Evolutionary conservation across 805 yeast genomes (phyloP), one percentile per base, ranked within the genome.

Genomic region (Vanderwaltozyma verrucispora): DNA sequence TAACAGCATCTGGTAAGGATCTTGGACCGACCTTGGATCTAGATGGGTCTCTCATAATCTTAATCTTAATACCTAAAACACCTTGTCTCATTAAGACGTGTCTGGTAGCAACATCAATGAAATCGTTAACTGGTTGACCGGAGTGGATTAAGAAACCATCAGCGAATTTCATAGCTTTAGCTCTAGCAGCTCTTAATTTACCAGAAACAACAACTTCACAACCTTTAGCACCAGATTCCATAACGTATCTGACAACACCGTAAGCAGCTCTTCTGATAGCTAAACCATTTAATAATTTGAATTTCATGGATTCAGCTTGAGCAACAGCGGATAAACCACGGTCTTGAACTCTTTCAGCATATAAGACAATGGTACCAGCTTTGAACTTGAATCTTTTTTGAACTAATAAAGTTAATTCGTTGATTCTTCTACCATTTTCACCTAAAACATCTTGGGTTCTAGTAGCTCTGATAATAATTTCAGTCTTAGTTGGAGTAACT

Each of bases 81-180:
- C 98, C 98, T 77, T 92, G 97, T 80, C 97, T 88, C 78, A 92
- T 82, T 69, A 92, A 77, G 62, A 89, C 97, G 89, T 92, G 97
- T 75, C 98, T 88, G 69, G 95, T 88, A 61, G 98, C 98, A 67
- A 79, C 73, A 73, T 92, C 98, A 67, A 92, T 92, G 82, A 92
- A 92, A 68, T 92, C 98, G 59, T 75, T 80, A 70, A 89, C 92
- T 74, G 98, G 98, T 78, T 92, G 98, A 85, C 98, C 98, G 64
- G 96, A 87, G 92, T 92, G 98, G 80, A 92, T 92, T 92, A 92
- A 85, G 95, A 92, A 92, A 79, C 98, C 98, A 69, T 89, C 97
- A 68, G 92, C 82, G 81, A 89, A 92, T 76, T 92, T 92, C 95
- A 92, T 94, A 64, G 96, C 80, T 84, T 92, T 92, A 64, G 98